Conservation (phyloP, 345 rosid species). For the thale cress (Arabidopsis thaliana) region DNA sequence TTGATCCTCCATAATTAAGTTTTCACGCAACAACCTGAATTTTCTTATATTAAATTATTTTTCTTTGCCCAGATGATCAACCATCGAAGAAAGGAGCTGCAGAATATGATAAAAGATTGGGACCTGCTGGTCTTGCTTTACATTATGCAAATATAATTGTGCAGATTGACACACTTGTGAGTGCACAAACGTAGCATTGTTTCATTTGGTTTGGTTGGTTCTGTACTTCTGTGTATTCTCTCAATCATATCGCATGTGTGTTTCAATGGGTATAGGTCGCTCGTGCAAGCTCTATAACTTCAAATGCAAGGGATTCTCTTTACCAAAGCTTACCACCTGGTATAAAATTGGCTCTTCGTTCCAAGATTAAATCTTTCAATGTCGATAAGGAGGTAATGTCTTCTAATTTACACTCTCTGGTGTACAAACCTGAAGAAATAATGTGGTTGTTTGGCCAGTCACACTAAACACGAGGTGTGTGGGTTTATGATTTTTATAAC, state of each 20-base stretch:
- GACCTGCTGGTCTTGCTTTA: slow-evolving; percentile 84
- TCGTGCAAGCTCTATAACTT: slow-evolving; percentile 83
- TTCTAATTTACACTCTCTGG: slow-evolving; percentile 11
- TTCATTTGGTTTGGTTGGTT: slow-evolving; percentile 33
- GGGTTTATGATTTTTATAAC: slow-evolving; percentile 38
- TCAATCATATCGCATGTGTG: slow-evolving; percentile 19
- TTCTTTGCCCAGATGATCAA: slow-evolving; percentile 43
- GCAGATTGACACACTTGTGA: slow-evolving; percentile 85
- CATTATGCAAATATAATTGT: slow-evolving; percentile 80
- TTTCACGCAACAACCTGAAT: background rate
- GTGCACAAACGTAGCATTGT: slow-evolving; percentile 42
- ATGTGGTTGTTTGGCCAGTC: background rate
- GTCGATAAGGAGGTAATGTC: slow-evolving; percentile 63
- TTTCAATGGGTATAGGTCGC: slow-evolving; percentile 56
- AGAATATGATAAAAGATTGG: slow-evolving; percentile 58
- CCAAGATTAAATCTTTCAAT: slow-evolving; percentile 64
- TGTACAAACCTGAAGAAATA: slow-evolving; percentile 15
- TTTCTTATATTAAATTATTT: background rate
- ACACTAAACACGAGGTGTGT: slow-evolving; percentile 18
- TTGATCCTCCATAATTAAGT: slow-evolving; percentile 12
- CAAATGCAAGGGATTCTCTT: slow-evolving; percentile 80
- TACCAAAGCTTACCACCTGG: slow-evolving; percentile 87
- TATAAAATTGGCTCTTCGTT: slow-evolving; percentile 70
- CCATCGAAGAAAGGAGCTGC: slow-evolving; percentile 40
- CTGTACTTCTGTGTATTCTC: slow-evolving; percentile 21